These are phyloP conservation scores for Leccinellum luteum DNA, from an alignment of 768 basidiomycete genomes.

Conservation along the genomic window DNA sequence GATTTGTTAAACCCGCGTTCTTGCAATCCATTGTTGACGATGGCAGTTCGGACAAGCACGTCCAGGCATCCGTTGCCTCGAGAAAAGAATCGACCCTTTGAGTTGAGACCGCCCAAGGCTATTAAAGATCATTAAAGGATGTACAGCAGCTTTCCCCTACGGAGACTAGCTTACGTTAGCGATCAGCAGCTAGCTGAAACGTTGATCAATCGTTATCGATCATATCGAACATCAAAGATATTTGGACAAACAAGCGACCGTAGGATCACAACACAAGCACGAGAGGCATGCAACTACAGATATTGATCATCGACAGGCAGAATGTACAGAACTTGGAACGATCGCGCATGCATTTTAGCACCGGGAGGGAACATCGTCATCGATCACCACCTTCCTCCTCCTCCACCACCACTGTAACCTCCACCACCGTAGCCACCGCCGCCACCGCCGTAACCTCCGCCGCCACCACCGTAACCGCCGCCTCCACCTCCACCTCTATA, in stretches of 20 bases:
- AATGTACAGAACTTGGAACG: constrained; percentile 3
- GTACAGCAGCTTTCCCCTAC: no score
- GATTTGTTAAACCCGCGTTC: not conserved
- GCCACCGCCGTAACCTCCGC: no score
- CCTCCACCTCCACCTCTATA: constrained; percentile 1
- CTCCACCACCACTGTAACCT: not conserved
- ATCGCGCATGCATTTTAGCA: constrained; percentile 14
- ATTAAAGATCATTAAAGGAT: no score
- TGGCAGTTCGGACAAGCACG: no score
- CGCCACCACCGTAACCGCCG: not conserved
- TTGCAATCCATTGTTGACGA: no score
- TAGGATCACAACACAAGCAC: not conserved
- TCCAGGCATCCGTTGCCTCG: not conserved
- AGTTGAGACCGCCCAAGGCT: no score
- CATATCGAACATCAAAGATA: not conserved
- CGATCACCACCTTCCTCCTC: constrained; percentile 12
- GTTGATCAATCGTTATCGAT: no score
- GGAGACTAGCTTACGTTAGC: not conserved
- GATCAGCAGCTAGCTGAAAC: not conserved
- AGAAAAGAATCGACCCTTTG: not conserved
- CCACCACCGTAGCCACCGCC: no score
- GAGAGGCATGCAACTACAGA: constrained; percentile 5
- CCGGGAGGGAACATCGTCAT: not conserved
- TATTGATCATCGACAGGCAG: constrained; percentile 5
- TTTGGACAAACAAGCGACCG: not conserved